A percentile compares a stretch with the other conserved stretches of the same genome.
These are phyloP conservation scores for Xylaria venustula DNA, from an alignment of 495 filamentous ascomycete species.

Conservation along the genomic window DNA sequence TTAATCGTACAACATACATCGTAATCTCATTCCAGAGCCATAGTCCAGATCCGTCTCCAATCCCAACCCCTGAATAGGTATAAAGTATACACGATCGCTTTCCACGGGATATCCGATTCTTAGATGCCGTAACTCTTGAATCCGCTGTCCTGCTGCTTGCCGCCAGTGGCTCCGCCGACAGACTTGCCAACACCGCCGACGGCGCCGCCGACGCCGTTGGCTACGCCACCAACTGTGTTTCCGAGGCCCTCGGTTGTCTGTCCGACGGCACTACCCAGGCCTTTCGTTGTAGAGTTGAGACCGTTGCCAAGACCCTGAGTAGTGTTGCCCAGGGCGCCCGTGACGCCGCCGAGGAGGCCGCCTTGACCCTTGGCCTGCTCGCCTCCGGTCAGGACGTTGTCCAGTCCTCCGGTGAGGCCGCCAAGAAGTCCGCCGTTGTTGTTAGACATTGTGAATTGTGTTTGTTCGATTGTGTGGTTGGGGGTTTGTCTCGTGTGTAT, in stretches of 20 bases:
- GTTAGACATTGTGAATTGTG: conserved; percentile 28
- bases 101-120: neutral
- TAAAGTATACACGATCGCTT: neutral
- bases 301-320: conserved; percentile 37
- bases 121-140: conserved; percentile 33
- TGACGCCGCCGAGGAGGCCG: conserved; percentile 38
- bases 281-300: conserved; percentile 33
- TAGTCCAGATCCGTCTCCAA: neutral
- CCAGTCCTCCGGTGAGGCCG: conserved; percentile 35
- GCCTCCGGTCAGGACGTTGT: conserved; percentile 42
- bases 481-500: neutral
- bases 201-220: conserved; percentile 19
- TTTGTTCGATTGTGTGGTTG: neutral
- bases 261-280: conserved; percentile 33
- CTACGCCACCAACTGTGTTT: conserved; percentile 26
- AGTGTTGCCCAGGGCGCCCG: conserved; percentile 27
- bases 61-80: too few relatives aligned
- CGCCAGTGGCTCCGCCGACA: conserved; percentile 20
- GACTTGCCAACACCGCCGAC: conserved; percentile 21
- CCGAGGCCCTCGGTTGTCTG: conserved; percentile 37
- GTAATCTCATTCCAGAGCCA: neutral
- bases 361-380: conserved; percentile 41
- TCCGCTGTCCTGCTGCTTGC: conserved; percentile 7
- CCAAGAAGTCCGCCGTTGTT: conserved; percentile 39
- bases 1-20: neutral